Evolutionary conservation across 768 basidiomycete species (phyloP).

Genomic region (Holtermanniella nyarrowii): DNA sequence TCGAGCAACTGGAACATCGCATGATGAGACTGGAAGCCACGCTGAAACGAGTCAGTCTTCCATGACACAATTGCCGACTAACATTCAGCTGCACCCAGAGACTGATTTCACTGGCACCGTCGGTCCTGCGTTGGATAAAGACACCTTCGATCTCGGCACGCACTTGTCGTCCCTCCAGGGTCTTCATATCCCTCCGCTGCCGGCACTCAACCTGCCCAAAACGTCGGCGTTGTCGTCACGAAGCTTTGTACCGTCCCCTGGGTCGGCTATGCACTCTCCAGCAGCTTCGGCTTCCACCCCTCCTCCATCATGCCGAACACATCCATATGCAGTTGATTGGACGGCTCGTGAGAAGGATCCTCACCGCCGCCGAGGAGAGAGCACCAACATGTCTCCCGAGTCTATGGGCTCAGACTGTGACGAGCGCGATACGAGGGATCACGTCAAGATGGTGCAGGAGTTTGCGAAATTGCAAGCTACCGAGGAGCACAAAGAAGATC

Average conservation of each 20-base stretch:
- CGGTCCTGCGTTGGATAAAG: conserved; percentile 34
- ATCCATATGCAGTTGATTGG: conserved; percentile 15
- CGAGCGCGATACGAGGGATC: too few species aligned
- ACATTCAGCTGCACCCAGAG: conserved; percentile 30
- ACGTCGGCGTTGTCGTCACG: conserved; percentile 47
- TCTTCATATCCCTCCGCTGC: conserved; percentile 24
- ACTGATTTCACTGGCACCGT: conserved; percentile 33
- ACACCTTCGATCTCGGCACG: conserved; percentile 31
- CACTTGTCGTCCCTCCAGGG: conserved; percentile 27
- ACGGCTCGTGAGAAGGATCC: conserved; percentile 9
- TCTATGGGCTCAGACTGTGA: conserved; percentile 8
- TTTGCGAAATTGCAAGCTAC: conserved; percentile 18
- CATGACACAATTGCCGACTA: conserved; percentile 10
- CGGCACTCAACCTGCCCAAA: conserved; percentile 27
- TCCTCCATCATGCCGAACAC: conserved; percentile 5
- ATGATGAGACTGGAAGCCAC: not conserved
- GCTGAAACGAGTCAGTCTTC: not conserved
- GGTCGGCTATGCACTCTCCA: conserved; percentile 4
- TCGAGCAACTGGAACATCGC: not conserved
- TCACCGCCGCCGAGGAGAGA: not conserved
- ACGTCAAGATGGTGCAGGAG: conserved; percentile 11
- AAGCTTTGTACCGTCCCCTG: conserved; percentile 38
- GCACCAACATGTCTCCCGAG: conserved; percentile 7
- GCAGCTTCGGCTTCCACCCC: conserved; percentile 6
- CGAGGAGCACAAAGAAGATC: conserved; percentile 10